Base-by-base conservation (phyloP, 768 basidiomycete genomes). In the Agaricus sinodeliciosus region DNA sequence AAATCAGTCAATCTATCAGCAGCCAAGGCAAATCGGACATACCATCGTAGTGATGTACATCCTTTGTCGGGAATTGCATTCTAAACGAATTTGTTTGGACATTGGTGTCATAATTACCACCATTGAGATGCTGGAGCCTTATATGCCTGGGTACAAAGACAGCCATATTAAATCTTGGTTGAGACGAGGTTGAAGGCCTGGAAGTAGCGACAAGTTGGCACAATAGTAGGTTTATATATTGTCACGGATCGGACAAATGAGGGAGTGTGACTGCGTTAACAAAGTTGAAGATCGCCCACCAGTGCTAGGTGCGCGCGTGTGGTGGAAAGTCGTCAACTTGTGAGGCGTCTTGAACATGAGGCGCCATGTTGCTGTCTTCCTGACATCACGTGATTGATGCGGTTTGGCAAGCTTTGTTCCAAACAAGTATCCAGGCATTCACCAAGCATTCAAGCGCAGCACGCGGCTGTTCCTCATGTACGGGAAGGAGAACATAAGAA, bases 301-400 rank as follows among this genome's bases (percentile, higher is more conserved):
- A 46, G 27, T 40, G 44, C 44, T 46, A 27, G 16, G 19, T 39
- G 51, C 34, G 49, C 36, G 22, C 40, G 51, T 36, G 44, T 40
- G 51, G 51, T 53, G 51, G 51, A 36, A 46, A 53, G 43, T 46
- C 51, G 35, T 46, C 51, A 53, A 53, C 51, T 45, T 31, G 51
- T 53, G 37, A 31, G 27, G 44, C 44, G 31, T 22, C 31, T 46
- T 22, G 36, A 53, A 53, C 44, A 53, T 41, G 37, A 45, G 26
- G 25, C 16, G 44, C 44, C 26, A 47, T 41, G 44, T 25, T 18
- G 52, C 25, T 42, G 45, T 54, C 47, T 47, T 48, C 45, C 39
- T 48, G 45, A 2, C 31, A 7, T 31, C 31, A 31, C 31, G 31
- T 31, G 31, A 31, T 31, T 5, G 31, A 31, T 3, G 31, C 11